Conservation (phyloP, 306 rosid genomes). For the Fagus crenata region DNA sequence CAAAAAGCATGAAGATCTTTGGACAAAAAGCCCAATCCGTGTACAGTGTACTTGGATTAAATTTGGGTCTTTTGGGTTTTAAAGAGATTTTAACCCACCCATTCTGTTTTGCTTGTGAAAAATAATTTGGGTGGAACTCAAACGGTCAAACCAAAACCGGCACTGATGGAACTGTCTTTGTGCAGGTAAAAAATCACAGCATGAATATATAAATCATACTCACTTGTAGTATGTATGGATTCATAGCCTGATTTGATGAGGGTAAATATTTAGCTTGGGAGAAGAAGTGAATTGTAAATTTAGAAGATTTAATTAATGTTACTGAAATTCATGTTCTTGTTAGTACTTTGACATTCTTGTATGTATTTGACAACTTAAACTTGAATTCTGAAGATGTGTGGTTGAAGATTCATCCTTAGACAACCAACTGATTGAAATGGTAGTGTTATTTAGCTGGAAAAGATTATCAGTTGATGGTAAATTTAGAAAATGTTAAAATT, state of each 20-base stretch:
- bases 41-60: too few species aligned
- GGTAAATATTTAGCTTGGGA: neutral
- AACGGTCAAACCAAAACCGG: too few species aligned
- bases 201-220: neutral
- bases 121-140: too few species aligned
- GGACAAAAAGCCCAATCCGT: too few species aligned
- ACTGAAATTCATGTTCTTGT: neutral
- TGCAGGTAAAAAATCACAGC: constrained; percentile 57
- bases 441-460: neutral
- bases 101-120: too few species aligned
- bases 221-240: neutral
- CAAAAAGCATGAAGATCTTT: too few species aligned
- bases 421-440: neutral
- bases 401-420: neutral
- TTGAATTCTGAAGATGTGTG: neutral
- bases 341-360: neutral
- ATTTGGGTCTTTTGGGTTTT: too few species aligned
- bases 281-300: neutral
- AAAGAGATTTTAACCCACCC: too few species aligned
- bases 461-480: neutral
- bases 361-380: neutral
- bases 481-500: neutral
- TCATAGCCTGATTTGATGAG: neutral
- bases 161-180: constrained; percentile 96
- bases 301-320: neutral